Evolutionary conservation across 129 eudicot genomes (phyloP).

Genomic region (Calendula officinalis): DNA sequence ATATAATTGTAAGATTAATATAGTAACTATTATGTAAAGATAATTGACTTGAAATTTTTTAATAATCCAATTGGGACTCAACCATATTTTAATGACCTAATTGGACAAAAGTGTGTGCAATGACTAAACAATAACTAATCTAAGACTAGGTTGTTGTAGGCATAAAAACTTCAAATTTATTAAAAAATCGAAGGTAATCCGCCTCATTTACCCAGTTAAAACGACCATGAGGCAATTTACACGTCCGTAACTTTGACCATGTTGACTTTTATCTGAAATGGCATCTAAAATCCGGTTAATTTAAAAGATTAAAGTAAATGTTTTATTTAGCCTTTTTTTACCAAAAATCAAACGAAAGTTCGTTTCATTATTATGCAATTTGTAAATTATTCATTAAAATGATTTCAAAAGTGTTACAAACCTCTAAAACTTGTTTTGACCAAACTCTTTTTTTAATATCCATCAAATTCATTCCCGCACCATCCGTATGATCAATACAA

Average conservation of each 20-base stretch:
- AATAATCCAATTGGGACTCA: too few relatives aligned
- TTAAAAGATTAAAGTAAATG: too few relatives aligned
- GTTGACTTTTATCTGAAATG: background rate
- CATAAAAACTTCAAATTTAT: background rate
- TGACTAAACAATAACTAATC: too few relatives aligned
- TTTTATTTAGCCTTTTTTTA: background rate
- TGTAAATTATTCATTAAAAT: background rate
- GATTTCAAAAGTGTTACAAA: slow-evolving; percentile 17
- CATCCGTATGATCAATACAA: slow-evolving; percentile 92
- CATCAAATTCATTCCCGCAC: slow-evolving; percentile 97
- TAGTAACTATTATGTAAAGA: too few relatives aligned
- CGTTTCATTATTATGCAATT: background rate
- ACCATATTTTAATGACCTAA: too few relatives aligned
- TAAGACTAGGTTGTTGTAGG: too few relatives aligned
- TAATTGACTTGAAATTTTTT: too few relatives aligned
- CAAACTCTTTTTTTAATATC: slow-evolving; percentile 72
- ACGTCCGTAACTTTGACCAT: background rate
- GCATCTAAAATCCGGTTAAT: background rate
- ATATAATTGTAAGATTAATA: too few relatives aligned
- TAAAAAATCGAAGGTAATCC: background rate
- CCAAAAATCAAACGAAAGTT: background rate
- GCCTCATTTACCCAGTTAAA: background rate
- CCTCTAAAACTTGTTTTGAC: slow-evolving; percentile 76
- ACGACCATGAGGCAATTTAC: too few relatives aligned
- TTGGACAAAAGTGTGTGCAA: too few relatives aligned